Evolutionary conservation across 228 moss, liverwort and hornwort species (phyloP), one percentile per base, ranked within the genome.

Genomic region (Sphagnum fallax): DNA sequence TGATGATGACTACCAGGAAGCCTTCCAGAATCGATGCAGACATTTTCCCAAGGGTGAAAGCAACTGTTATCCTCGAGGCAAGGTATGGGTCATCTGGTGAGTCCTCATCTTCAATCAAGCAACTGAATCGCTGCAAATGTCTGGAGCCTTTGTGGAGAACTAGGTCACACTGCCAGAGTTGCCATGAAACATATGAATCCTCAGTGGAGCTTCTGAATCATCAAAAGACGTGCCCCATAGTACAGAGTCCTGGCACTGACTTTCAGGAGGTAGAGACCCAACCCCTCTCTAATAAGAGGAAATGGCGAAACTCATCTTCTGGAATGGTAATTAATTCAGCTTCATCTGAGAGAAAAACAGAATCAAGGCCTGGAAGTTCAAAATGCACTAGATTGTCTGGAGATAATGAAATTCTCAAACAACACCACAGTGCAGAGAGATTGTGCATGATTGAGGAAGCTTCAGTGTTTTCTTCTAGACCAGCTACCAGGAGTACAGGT

Each of bases 141-240:
- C 77, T 96, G 58, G 96, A 96, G 75, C 83, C 91, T 65, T 69
- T 96, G 59, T 96, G 96, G 96, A 70, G 77, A 64, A 82, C 88
- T 15, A 85, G 88, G 74, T 71, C 68, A 57, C 96, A 96, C 73
- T 96, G 96, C 74, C 74, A 75, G 52, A 67, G 50, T 65, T 96
- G 96, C 69, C 96, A 96, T 68, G 89, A 82, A 75, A 89, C 91
- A 10, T 91, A 83, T 67, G 92, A 89, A 61, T 77, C 81, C 51
- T 71, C 84, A 55, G 61, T 71, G 62, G 96, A 92, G 73, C 80
- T 91, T 64, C 86, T 87, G 73, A 71, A 72, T 9, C 96, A 96
- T 71, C 68, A 67, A 50, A 89, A 83, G 65, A 76, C 61, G 50
- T 82, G 83, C 15, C 75, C 86, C 66, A 77, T 76, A 52, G 80